These are phyloP conservation scores for Stagonosporopsis rhizophila DNA, from an alignment of 2,329 filamentous ascomycete genomes.

Conservation along the genomic window DNA sequence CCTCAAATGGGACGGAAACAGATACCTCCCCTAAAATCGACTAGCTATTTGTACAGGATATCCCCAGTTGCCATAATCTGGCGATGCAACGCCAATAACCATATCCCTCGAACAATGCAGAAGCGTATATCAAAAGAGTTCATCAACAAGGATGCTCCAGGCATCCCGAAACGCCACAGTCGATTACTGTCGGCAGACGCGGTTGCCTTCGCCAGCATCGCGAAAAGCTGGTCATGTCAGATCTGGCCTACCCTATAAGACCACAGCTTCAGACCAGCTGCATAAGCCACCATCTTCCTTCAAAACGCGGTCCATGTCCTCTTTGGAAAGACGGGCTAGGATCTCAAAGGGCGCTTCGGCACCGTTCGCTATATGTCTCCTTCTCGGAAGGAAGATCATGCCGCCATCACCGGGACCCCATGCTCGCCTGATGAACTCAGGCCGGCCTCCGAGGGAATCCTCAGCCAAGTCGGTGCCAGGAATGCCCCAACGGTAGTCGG, in stretches of 20 bases:
- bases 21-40: conserved; percentile 16
- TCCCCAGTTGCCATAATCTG: conserved; percentile 31
- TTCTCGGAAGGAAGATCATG: conserved; percentile 46
- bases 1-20: conserved; percentile 13
- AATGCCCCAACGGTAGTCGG: conserved; percentile 43
- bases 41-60: conserved; percentile 47
- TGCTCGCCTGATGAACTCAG: conserved; percentile 44
- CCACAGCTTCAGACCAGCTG: conserved; percentile 39
- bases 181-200: not conserved
- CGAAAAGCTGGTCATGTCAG: not conserved
- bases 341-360: conserved; percentile 45
- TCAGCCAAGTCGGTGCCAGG: conserved; percentile 39
- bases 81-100: conserved; percentile 27
- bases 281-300: conserved; percentile 38
- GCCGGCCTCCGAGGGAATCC: conserved; percentile 35
- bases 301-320: conserved; percentile 43
- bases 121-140: conserved; percentile 14
- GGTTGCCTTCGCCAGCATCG: not conserved
- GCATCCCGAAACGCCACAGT: conserved; percentile 20
- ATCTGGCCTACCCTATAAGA: conserved; percentile 25
- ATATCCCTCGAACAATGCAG: conserved; percentile 29
- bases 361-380: conserved; percentile 29
- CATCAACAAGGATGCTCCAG: conserved; percentile 25
- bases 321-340: conserved; percentile 41
- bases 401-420: conserved; percentile 43